Evolutionary conservation across 2,329 filamentous ascomycete species (phyloP).

Genomic region (Curvularia eragrostidis): DNA sequence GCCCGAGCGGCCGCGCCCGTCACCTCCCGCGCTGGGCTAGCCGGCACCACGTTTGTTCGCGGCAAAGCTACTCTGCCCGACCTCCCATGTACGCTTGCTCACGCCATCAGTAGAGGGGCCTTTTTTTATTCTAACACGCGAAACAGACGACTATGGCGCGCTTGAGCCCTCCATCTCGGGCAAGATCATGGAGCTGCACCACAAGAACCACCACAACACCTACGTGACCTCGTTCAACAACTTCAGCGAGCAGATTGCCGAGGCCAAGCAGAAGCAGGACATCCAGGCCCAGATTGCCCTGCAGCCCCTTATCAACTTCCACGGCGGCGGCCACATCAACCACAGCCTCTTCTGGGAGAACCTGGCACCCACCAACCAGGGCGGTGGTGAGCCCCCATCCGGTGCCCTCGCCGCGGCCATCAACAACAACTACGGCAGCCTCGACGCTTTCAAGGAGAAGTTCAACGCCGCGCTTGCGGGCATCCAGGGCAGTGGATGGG

Average conservation of each 20-base stretch:
- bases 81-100: constrained; percentile 69
- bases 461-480: constrained; percentile 69
- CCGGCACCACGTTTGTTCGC: constrained; percentile 78
- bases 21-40: constrained; percentile 67
- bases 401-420: constrained; percentile 65
- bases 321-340: constrained; percentile 72
- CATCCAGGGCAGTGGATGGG: constrained; percentile 71
- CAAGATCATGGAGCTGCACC: constrained; percentile 96
- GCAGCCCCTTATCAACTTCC: constrained; percentile 68
- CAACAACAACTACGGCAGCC: constrained; percentile 64
- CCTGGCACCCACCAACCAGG: constrained; percentile 69
- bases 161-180: constrained; percentile 85
- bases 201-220: constrained; percentile 92
- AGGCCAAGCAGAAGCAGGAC: constrained; percentile 62
- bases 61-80: constrained; percentile 94
- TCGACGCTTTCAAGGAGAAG: constrained; percentile 67
- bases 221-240: constrained; percentile 91
- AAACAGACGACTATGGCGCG: constrained; percentile 89
- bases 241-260: constrained; percentile 72
- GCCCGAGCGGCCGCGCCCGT: constrained; percentile 71
- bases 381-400: constrained; percentile 68
- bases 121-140: constrained; percentile 11
- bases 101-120: neutral
- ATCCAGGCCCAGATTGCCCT: constrained; percentile 62
- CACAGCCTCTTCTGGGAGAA: constrained; percentile 75